Conservation (phyloP, 106 monocot species). For the Vanilla planifolia region DNA sequence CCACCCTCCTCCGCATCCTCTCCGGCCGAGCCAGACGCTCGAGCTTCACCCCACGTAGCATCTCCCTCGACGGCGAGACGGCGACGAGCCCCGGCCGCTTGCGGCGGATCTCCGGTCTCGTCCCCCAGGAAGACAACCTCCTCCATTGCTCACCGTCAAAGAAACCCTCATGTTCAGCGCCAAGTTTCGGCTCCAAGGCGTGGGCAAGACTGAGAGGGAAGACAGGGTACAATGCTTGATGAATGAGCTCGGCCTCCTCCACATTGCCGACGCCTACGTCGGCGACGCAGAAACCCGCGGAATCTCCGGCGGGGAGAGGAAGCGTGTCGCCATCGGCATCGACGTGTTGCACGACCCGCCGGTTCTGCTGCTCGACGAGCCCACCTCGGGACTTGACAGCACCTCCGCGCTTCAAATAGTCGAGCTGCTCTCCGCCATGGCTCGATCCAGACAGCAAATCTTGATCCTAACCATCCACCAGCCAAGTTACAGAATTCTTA, state of each 20-base stretch:
- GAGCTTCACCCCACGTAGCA: slow-evolving; percentile 12
- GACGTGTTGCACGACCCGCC: slow-evolving; percentile 85
- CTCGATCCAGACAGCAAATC: slow-evolving; percentile 38
- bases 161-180: slow-evolving; percentile 85
- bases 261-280: slow-evolving; percentile 67
- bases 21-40: slow-evolving; percentile 44
- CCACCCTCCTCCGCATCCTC: slow-evolving; percentile 75
- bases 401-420: slow-evolving; percentile 74
- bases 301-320: slow-evolving; percentile 89
- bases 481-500: slow-evolving; percentile 80
- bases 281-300: slow-evolving; percentile 64
- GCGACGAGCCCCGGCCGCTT: slow-evolving; percentile 33
- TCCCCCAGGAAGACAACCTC: slow-evolving; percentile 88
- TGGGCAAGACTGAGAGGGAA: slow-evolving; percentile 24
- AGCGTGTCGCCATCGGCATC: slow-evolving; percentile 75
- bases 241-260: slow-evolving; percentile 56
- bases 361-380: slow-evolving; percentile 85
- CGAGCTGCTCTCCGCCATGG: slow-evolving; percentile 62
- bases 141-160: slow-evolving; percentile 94
- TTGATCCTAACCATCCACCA: slow-evolving; percentile 93
- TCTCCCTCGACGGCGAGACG: slow-evolving; percentile 39
- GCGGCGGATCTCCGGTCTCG: slow-evolving; percentile 62
- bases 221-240: slow-evolving; percentile 52
- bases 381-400: slow-evolving; percentile 94
- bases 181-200: slow-evolving; percentile 44